phyloP scores from a whole-genome alignment of 768 basidiomycete species.

The Mycena latifolia region DNA sequence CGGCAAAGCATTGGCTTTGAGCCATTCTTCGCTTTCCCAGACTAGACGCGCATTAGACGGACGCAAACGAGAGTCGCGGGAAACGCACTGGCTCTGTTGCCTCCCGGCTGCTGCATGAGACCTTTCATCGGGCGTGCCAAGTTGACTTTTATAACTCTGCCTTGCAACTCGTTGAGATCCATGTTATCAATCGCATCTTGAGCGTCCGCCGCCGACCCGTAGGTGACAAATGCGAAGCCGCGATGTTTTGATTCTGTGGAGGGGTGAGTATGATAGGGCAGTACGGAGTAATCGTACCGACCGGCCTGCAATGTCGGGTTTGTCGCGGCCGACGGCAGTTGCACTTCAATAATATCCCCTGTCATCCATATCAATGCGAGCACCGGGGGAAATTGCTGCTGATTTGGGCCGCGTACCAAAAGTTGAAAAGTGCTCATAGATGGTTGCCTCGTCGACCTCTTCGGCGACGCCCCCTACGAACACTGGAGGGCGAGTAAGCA shows the following conservation, averaged over 20 bases:
- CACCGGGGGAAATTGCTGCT: slow-evolving; percentile 2
- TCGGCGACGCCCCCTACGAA: slow-evolving; percentile 89
- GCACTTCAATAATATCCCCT: slow-evolving; percentile 96
- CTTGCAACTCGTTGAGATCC: slow-evolving; percentile 92
- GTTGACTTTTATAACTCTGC: slow-evolving; percentile 84
- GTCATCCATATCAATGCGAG: slow-evolving; percentile 33
- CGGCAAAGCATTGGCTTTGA: slow-evolving; percentile 84
- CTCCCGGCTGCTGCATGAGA: slow-evolving; percentile 67
- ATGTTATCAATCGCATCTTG: slow-evolving; percentile 99
- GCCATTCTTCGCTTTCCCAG: slow-evolving; percentile 98
- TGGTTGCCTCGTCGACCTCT: slow-evolving; percentile 81
- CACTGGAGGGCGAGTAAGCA: slow-evolving; percentile 44
- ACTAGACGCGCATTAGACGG: slow-evolving; percentile 58
- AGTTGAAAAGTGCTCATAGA: slow-evolving; percentile 86
- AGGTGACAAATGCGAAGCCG: slow-evolving; percentile 96
- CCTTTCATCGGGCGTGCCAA: slow-evolving; percentile 87
- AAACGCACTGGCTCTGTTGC: slow-evolving; percentile 81
- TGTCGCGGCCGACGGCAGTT: slow-evolving; percentile 84
- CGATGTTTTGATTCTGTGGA: slow-evolving; percentile 81
- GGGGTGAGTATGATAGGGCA: slow-evolving; percentile 19
- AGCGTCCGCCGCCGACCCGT: slow-evolving; percentile 82
- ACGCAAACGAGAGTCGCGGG: neutral
- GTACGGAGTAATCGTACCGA: slow-evolving; percentile 43
- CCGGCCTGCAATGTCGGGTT: slow-evolving; percentile 75
- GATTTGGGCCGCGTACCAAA: slow-evolving; percentile 72